Conservation (phyloP, 2,329 filamentous ascomycete species). For the Phoma sp. region DNA sequence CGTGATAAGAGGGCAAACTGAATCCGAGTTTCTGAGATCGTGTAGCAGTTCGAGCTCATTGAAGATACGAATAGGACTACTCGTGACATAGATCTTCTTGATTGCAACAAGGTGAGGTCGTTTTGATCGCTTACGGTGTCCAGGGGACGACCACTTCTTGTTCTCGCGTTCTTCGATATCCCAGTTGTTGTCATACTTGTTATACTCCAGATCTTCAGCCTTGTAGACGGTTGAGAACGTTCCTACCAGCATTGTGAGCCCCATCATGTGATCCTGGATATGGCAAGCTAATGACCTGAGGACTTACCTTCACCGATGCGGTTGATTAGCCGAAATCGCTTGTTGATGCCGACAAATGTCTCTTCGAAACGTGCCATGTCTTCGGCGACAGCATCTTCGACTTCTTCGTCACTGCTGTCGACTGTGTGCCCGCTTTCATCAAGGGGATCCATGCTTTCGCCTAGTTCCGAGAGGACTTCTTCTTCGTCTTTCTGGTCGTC, state of each 20-base stretch:
- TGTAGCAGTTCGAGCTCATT: constrained; percentile 95
- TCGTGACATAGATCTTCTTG: constrained; percentile 99
- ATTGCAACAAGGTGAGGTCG: constrained; percentile 85
- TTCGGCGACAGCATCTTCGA: constrained; percentile 74
- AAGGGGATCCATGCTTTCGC: constrained; percentile 58
- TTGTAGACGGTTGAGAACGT: constrained; percentile 99
- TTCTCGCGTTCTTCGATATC: constrained; percentile 73
- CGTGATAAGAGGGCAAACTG: constrained; percentile 94
- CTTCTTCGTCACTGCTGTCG: constrained; percentile 60
- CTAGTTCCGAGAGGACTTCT: constrained; percentile 51
- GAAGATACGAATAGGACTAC: constrained; percentile 88
- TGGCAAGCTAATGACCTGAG: constrained; percentile 28
- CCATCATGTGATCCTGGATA: constrained; percentile 34
- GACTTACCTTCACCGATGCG: constrained; percentile 89
- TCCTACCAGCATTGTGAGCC: constrained; percentile 61
- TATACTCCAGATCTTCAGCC: constrained; percentile 89
- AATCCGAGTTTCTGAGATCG: constrained; percentile 80
- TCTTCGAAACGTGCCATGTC: constrained; percentile 88
- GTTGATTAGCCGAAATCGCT: constrained; percentile 89
- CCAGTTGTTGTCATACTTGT: constrained; percentile 86
- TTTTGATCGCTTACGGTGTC: constrained; percentile 61
- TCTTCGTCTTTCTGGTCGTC: constrained; percentile 46
- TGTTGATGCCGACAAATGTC: constrained; percentile 82
- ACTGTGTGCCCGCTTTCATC: constrained; percentile 60
- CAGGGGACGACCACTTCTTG: constrained; percentile 73